Base-by-base conservation (phyloP, 768 basidiomycete genomes). In the Boletellus ananas region DNA sequence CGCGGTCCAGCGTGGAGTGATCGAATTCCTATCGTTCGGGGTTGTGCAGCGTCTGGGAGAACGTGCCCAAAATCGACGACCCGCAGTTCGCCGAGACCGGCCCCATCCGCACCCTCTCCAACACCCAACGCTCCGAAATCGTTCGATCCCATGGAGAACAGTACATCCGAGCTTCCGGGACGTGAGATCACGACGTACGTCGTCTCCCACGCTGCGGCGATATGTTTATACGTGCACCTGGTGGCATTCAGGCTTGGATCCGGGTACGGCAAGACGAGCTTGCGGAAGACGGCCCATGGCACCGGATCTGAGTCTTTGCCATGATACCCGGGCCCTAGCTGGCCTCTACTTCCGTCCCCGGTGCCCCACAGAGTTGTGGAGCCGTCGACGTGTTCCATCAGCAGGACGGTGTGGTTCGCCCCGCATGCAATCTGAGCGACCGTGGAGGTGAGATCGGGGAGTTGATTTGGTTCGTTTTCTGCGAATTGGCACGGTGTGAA, bases 141-240 rank as follows among this genome's bases (percentile, higher is more conserved):
- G 67, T 94, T 78, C 2, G 83, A 77, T 1, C 94, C 94, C 76
- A 94, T 84, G 2, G 92, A 82, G 20, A 95, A 59, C 25, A 94
- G 55, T 3, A 80, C 61, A 56, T 85, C 87, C 41, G 67, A 61
- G 21, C 61, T 60, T 6, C 63, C 72, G 14, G 63, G 56, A 44
- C 58, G 61, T 11, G 78, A 75, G 13, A 91, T 69, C 3, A 83
- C 84, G 39, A 90, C 67, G 58, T 86, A 91, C 45, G 83, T 83
- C 7, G 91, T 90, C 67, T 95, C 87, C 93, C 94, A 96, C 38
- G 83, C 75, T 0, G 85, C 80, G 13, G 81, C 80, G 14, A 92
- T 71, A 21, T 71, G 58, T 27, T 73, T 76, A 37, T 74, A 69
- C 16, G 66, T 57, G 65, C 83, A 83, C 5, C 68, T 73, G 23